These are phyloP conservation scores for Alternaria novae-zelandiae DNA, from an alignment of 2,329 filamentous ascomycete genomes.

Conservation along the genomic window DNA sequence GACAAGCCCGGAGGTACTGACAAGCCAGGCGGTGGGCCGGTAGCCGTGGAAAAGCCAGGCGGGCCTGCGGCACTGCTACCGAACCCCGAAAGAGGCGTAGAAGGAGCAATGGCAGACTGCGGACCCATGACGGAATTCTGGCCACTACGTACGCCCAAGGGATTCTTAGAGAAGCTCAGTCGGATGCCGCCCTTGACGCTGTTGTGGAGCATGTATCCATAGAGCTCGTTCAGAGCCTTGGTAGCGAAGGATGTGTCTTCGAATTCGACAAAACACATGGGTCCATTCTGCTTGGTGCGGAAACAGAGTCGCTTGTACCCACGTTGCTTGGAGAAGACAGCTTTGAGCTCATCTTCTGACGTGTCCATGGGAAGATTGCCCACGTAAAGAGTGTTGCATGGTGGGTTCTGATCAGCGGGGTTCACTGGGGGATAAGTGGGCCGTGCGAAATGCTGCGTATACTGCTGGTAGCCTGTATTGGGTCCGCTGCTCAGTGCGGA, in stretches of 20 bases:
- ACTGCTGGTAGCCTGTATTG: constrained; percentile 62
- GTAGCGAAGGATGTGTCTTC: constrained; percentile 92
- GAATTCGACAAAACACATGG: constrained; percentile 99
- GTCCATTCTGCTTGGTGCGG: constrained; percentile 91
- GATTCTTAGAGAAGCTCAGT: constrained; percentile 96
- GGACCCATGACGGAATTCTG: constrained; percentile 65
- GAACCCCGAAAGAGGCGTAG: constrained; percentile 63
- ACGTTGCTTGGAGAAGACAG: constrained; percentile 88
- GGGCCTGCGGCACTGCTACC: constrained; percentile 61
- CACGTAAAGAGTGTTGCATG: constrained; percentile 97
- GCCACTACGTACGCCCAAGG: constrained; percentile 84
- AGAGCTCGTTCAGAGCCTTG: constrained; percentile 86
- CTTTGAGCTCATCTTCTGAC: constrained; percentile 93
- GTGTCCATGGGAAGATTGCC: constrained; percentile 95
- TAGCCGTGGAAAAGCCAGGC: constrained; percentile 69
- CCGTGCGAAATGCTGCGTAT: constrained; percentile 63
- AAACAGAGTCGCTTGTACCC: constrained; percentile 97
- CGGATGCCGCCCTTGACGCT: constrained; percentile 94
- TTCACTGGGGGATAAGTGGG: constrained; percentile 85
- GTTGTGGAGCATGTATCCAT: constrained; percentile 85
- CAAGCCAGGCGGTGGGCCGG: constrained; percentile 82
- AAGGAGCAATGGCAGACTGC: constrained; percentile 58
- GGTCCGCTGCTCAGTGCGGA: constrained; percentile 58
- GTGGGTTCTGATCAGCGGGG: constrained; percentile 93
- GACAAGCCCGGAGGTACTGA: constrained; percentile 74